Base-by-base conservation (phyloP, 352 stramenopile genomes). In the Saprolegnia parasitica region DNA sequence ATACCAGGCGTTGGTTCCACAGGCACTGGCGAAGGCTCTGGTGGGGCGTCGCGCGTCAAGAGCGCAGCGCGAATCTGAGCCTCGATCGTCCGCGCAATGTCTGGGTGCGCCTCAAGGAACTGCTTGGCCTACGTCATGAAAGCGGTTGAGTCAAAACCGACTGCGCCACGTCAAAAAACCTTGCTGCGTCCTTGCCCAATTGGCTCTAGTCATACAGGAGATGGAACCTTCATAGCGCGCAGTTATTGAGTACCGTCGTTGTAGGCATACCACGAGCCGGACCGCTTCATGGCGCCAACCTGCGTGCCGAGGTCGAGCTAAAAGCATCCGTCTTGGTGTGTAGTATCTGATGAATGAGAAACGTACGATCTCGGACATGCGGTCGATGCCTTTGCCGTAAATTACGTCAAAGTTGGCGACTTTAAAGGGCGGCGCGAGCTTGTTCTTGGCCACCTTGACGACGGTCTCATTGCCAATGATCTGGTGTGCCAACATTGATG, bases 371-470 rank as follows among this genome's bases (percentile, higher is more conserved):
- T 93, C 87, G 0, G 85, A 93, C 46, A 82, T 84, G 13, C 84
- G 84, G 77, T 98, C 95, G 74, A 99, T 98, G 35, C 97, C 97
- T 32, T 87, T 79, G 45, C 97, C 96, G 74, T 98, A 99, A 61
- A 98, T 86, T 87, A 99, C 98, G 80, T 99, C 96, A 67, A 99
- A 96, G 40, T 90, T 86, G 4, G 97, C 93, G 21, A 86, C 78
- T 71, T 96, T 95, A 76, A 99, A 99, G 5, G 97, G 97, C 21
- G 96, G 93, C 11, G 96, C 95, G 35, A 99, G 77, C 80, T 99
- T 99, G 84, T 99, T 99, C 78, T 99, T 99, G 52, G 98, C 96
- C 40, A 99, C 95, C 72, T 99, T 99, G 56, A 99, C 96, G 40
- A 97, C 96, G 65, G 97, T 98, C 57, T 97, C 95, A 73, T 99